phyloP scores from a whole-genome alignment of 768 basidiomycete genomes.

The Cystoderma amianthinum region DNA sequence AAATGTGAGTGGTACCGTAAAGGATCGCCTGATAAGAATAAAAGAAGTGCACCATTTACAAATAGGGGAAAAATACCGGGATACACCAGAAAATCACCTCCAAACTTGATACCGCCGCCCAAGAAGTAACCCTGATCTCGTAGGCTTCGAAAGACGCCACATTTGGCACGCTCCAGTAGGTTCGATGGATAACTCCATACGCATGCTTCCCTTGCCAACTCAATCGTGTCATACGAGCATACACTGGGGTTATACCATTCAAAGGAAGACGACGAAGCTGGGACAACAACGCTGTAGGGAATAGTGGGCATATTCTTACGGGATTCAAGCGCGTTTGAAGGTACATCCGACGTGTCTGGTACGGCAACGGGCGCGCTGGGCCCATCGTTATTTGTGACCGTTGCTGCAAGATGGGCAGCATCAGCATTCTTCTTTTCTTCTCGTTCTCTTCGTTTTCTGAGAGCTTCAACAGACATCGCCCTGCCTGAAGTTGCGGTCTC shows the following conservation, averaged over 20 bases:
- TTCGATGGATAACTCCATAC: slow-evolving; percentile 74
- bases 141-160: slow-evolving; percentile 71
- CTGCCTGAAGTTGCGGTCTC: slow-evolving; percentile 27
- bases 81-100: slow-evolving; percentile 94
- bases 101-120: slow-evolving; percentile 90
- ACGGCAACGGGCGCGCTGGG: not conserved
- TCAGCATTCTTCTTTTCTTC: slow-evolving; percentile 37
- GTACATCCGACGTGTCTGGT: not conserved
- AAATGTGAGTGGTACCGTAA: slow-evolving; percentile 97
- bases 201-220: slow-evolving; percentile 54
- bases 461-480: slow-evolving; percentile 55
- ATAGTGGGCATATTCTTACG: slow-evolving; percentile 9
- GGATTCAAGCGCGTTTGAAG: slow-evolving; percentile 6
- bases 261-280: slow-evolving; percentile 52
- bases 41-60: not conserved
- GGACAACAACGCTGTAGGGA: slow-evolving; percentile 56
- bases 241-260: slow-evolving; percentile 58
- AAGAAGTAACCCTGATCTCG: slow-evolving; percentile 84
- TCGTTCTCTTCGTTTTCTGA: slow-evolving; percentile 66
- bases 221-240: slow-evolving; percentile 46
- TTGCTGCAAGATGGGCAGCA: slow-evolving; percentile 8
- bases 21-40: slow-evolving; percentile 64
- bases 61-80: slow-evolving; percentile 58
- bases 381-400: slow-evolving; percentile 9
- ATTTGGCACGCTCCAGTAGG: slow-evolving; percentile 63